Evolutionary conservation across 2,329 filamentous ascomycete genomes (phyloP).

Genomic region (Hysterium pulicare): DNA sequence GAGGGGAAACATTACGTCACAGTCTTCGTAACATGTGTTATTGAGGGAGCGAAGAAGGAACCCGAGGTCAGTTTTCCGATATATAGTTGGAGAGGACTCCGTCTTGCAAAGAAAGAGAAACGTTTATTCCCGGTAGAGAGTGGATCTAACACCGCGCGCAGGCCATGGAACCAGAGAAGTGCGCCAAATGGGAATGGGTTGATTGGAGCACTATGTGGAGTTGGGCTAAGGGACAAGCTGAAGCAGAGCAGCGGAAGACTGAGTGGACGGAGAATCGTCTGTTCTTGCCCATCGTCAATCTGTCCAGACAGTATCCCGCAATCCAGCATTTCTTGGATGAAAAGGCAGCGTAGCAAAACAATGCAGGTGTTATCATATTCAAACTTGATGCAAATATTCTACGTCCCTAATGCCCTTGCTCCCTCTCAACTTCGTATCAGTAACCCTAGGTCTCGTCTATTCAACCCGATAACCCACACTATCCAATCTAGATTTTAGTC

Average conservation of each 20-base stretch:
- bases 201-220: conserved; percentile 47
- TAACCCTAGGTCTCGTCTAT: too few relatives aligned
- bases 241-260: conserved; percentile 24
- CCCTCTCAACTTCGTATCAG: too few relatives aligned
- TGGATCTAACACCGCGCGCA: conserved; percentile 1
- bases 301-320: conserved; percentile 37
- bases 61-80: conserved; percentile 48
- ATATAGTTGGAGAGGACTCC: conserved; percentile 4
- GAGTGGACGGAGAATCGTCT: conserved; percentile 29
- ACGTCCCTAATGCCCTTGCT: too few relatives aligned
- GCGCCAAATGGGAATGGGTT: conserved; percentile 54
- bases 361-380: too few relatives aligned
- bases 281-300: conserved; percentile 48
- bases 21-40: conserved; percentile 59
- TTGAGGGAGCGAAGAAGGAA: conserved; percentile 47
- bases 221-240: conserved; percentile 33
- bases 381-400: too few relatives aligned
- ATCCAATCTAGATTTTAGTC: too few relatives aligned
- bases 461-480: too few relatives aligned
- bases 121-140: too few relatives aligned
- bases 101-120: too few relatives aligned
- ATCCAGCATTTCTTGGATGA: too few relatives aligned
- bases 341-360: too few relatives aligned
- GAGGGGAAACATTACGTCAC: conserved; percentile 73
- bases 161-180: conserved; percentile 52